phyloP scores from a whole-genome alignment of 176 grass and related monocot genomes.

The Aegilops speltoides region DNA sequence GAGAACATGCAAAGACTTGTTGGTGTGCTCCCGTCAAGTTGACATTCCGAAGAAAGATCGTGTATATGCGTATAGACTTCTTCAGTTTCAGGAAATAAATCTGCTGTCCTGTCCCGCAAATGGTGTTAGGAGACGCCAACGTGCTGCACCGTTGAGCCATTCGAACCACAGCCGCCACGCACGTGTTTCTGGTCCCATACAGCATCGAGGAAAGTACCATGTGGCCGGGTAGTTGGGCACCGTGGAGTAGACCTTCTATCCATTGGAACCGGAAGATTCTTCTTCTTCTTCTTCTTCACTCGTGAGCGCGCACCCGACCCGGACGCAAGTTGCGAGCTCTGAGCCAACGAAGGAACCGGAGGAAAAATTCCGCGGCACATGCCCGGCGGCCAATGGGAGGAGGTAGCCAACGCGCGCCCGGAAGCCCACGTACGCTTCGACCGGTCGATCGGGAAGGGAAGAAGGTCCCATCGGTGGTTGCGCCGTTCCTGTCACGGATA shows the following conservation, averaged over 20 bases:
- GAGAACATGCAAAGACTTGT: not conserved
- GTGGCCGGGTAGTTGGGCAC: not conserved
- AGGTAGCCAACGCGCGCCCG: not conserved
- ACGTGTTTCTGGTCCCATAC: not conserved
- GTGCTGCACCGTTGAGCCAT: not conserved
- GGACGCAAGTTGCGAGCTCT: not conserved
- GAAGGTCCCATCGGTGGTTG: conserved; percentile 34
- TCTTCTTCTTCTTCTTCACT: not conserved
- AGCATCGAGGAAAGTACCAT: not conserved
- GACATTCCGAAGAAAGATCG: not conserved
- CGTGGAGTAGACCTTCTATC: not conserved
- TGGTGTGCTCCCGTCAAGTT: not conserved
- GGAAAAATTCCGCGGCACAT: not conserved
- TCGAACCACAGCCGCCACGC: not conserved
- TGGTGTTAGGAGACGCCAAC: not conserved
- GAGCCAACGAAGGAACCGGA: not conserved
- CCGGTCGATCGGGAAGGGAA: not conserved
- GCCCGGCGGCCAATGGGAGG: conserved; percentile 17
- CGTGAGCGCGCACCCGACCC: not conserved
- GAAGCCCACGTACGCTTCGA: not conserved
- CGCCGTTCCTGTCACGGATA: conserved; percentile 33
- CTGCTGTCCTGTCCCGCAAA: not conserved
- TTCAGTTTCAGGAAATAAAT: not conserved
- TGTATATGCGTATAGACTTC: not conserved
- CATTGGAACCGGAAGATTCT: not conserved